These are phyloP conservation scores for Corchorus capsularis DNA, from an alignment of 345 rosid genomes.

Conservation along the genomic window DNA sequence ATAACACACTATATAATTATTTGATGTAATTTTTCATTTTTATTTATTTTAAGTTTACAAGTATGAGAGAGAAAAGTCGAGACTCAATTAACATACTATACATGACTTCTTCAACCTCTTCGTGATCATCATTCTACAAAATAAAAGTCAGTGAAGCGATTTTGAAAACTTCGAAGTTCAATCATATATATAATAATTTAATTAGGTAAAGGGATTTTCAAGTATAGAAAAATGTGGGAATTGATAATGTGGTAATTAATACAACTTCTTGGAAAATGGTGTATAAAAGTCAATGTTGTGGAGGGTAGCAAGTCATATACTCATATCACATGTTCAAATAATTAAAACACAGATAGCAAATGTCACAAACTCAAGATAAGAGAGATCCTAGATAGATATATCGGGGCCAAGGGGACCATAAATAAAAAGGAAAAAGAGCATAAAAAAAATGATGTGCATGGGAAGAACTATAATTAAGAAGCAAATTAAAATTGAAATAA, in stretches of 20 bases:
- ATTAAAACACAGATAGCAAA: background rate
- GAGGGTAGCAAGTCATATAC: background rate
- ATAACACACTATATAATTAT: no score
- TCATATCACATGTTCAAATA: no score
- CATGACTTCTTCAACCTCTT: no score
- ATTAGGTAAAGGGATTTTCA: background rate
- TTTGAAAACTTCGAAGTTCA: background rate
- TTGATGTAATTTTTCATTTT: no score
- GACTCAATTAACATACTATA: no score
- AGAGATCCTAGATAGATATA: background rate
- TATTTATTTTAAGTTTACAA: no score
- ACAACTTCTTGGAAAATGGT: background rate
- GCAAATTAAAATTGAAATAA: no score
- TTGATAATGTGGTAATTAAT: background rate
- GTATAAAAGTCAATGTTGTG: constrained; percentile 3
- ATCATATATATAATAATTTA: background rate
- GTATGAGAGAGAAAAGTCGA: no score
- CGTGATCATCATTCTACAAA: no score
- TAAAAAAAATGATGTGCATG: background rate
- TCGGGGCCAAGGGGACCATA: background rate
- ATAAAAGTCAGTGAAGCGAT: background rate
- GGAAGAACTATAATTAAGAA: no score
- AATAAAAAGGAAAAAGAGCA: background rate
- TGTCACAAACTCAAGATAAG: constrained; percentile 1
- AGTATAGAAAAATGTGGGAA: background rate